Conservation (phyloP, 371 early-diverging fungal genomes). For the Circinella umbellata region DNA sequence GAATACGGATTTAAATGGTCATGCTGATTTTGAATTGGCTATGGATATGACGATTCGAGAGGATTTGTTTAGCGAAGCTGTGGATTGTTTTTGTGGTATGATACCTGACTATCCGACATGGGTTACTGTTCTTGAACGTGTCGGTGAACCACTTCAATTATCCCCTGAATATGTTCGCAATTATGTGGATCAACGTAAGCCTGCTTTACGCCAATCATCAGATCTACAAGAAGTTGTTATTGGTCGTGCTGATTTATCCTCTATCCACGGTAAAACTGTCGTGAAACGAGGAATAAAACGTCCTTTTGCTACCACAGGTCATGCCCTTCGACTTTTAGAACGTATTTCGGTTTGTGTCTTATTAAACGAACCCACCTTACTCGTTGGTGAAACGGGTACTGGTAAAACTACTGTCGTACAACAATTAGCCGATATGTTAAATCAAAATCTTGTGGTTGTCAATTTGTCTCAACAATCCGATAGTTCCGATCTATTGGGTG, state of each 20-base stretch:
- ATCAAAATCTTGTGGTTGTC: constrained; percentile 85
- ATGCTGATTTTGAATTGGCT: constrained; percentile 26
- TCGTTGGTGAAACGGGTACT: constrained; percentile 99
- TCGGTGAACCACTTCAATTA: constrained; percentile 81
- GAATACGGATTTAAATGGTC: constrained; percentile 38
- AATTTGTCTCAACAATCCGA: constrained; percentile 99
- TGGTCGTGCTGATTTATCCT: constrained; percentile 73
- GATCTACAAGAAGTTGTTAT: constrained; percentile 46
- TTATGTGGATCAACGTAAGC: constrained; percentile 76
- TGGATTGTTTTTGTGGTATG: constrained; percentile 89
- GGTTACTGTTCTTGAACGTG: constrained; percentile 58
- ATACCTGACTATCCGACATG: constrained; percentile 73
- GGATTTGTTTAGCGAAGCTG: constrained; percentile 82
- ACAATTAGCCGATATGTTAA: constrained; percentile 83
- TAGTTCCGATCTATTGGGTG: constrained; percentile 96
- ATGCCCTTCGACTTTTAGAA: constrained; percentile 82
- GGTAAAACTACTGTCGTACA: constrained; percentile 99
- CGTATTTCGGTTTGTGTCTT: constrained; percentile 83
- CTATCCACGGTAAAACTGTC: constrained; percentile 34
- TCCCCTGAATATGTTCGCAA: constrained; percentile 73
- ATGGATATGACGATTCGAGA: constrained; percentile 53
- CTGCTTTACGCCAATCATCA: constrained; percentile 57
- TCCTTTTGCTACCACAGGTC: constrained; percentile 83
- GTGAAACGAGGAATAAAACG: constrained; percentile 46
- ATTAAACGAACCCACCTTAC: constrained; percentile 86